Base-by-base conservation (phyloP, 1,284 basidiomycete genomes). In the Malassezia equina region DNA sequence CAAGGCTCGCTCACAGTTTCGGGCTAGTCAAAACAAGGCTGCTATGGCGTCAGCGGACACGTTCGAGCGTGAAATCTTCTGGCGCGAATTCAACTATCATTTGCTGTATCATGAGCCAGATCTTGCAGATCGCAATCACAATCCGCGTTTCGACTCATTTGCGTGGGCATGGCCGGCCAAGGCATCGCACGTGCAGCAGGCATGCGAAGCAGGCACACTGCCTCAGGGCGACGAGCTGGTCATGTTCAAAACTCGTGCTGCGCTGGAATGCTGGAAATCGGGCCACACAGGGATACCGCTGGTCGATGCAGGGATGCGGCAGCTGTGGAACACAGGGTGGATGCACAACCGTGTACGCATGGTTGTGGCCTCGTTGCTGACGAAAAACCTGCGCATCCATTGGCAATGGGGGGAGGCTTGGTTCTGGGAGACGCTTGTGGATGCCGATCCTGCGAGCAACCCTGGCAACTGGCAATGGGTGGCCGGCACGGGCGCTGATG, bases 311-410 rank as follows among this genome's bases (percentile, higher is more conserved):
- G 52, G 52, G 4, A 53, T 53, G 52, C 52, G 52, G 2, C 52
- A 53, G 39, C 29, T 53, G 5, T 53, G 52, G 52, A 31, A 34
- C 7, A 41, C 25, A 19, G 52, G 52, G 8, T 53, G 52, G 52
- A 53, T 53, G 52, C 52, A 53, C 46, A 53, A 53, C 32, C 52
- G 52, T 11, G 46, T 53, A n/a, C 44, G 52, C 17, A 53, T 53
- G 52, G 28, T 53, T 11, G 46, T 48, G 6, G 52, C 52, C 9
- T 53, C 52, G 7, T 29, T 53, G 17, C 36, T 53, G 2, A 47
- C 44, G n/a, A 55, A 55, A 15, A 49, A 50, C 21, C 12, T 47
- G 42, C 29, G 32, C 11, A 42, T 33, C 15, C 47, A 54, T 32
- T 48, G 52, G 52, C 11, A 27, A 5, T 7, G 31, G 13, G 52